phyloP scores from a whole-genome alignment of 768 basidiomycete species.

The Phanerodontia chrysosporium region DNA sequence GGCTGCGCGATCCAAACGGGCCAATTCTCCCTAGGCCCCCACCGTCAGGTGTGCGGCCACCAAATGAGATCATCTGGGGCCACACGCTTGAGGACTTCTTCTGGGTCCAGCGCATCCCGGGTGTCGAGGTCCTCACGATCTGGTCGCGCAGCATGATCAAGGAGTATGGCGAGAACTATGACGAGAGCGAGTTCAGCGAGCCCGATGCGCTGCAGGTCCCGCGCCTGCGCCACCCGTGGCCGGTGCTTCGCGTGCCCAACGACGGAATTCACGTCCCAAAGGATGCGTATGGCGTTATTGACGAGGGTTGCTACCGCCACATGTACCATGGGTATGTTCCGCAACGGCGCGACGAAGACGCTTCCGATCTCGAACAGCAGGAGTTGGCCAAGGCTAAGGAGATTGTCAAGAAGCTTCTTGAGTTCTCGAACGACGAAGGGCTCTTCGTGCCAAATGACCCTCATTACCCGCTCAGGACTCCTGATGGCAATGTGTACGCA shows the following conservation, averaged over 20 bases:
- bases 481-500: not conserved
- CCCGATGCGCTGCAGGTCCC: slow-evolving; percentile 15
- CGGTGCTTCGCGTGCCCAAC: slow-evolving; percentile 16
- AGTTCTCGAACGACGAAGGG: not conserved
- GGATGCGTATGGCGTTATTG: slow-evolving; percentile 2
- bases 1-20: slow-evolving; percentile 13
- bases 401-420: slow-evolving; percentile 30
- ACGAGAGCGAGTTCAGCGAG: slow-evolving; percentile 13
- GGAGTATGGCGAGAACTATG: slow-evolving; percentile 27
- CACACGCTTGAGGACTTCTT: slow-evolving; percentile 23
- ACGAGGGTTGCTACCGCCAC: not conserved
- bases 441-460: not conserved
- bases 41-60: slow-evolving; percentile 20
- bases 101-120: slow-evolving; percentile 25
- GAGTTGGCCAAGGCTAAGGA: slow-evolving; percentile 33
- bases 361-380: slow-evolving; percentile 33
- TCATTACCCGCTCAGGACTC: not conserved
- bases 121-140: slow-evolving; percentile 23
- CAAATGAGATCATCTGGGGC: slow-evolving; percentile 27
- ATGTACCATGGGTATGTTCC: not conserved
- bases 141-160: slow-evolving; percentile 34
- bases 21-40: slow-evolving; percentile 12
- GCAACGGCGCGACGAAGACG: not conserved
- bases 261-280: not conserved
- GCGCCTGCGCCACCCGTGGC: slow-evolving; percentile 21